A percentile compares a stretch with the other conserved stretches of the same genome.
Conservation (phyloP, 202 grass and related monocot genomes). For the Digitaria exilis region DNA sequence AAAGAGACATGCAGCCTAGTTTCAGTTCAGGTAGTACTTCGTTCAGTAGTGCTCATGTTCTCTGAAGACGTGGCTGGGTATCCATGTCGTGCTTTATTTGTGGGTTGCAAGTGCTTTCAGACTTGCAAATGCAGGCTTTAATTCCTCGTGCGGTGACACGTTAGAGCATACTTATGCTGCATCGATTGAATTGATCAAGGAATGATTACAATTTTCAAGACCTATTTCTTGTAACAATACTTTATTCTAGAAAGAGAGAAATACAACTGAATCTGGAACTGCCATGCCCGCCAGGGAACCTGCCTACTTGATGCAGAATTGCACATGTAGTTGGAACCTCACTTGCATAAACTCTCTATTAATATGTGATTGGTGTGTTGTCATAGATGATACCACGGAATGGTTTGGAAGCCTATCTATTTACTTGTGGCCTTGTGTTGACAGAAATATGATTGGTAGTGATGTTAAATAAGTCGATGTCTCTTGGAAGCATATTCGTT, state of each 20-base stretch:
- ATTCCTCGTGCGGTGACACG: background rate
- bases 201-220: background rate
- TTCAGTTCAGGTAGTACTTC: background rate
- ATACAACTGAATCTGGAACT: background rate
- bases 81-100: slow-evolving; percentile 1
- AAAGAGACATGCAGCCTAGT: slow-evolving; percentile 39
- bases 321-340: background rate
- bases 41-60: background rate
- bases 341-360: background rate
- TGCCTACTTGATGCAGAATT: background rate
- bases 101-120: slow-evolving; percentile 16
- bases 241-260: background rate
- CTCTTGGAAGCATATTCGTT: slow-evolving; percentile 1
- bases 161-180: background rate
- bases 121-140: background rate
- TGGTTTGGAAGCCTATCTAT: background rate
- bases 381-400: background rate
- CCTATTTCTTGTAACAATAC: background rate
- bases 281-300: background rate
- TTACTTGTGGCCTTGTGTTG: slow-evolving; percentile 5
- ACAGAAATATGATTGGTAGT: slow-evolving; percentile 7
- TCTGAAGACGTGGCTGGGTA: slow-evolving; percentile 1
- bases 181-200: background rate
- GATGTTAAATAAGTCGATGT: slow-evolving; percentile 5
- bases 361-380: background rate